Evolutionary conservation across 306 rosid species (phyloP).

Genomic region (Purshia tridentata): DNA sequence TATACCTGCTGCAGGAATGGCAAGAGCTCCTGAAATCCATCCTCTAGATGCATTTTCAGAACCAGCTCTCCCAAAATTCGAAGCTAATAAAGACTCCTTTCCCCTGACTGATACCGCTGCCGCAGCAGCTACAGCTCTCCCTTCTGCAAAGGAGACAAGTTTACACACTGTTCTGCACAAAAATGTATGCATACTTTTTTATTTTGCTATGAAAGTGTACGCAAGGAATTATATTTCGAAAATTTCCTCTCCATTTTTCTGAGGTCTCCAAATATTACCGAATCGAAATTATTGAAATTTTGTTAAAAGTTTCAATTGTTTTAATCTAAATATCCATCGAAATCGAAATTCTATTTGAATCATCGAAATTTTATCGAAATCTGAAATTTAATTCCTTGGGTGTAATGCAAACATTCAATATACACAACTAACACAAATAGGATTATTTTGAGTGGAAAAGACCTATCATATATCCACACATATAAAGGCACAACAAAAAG

Average conservation of each 20-base stretch:
- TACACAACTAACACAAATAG: not conserved
- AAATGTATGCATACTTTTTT: too few species aligned
- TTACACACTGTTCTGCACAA: not conserved
- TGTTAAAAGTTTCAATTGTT: too few species aligned
- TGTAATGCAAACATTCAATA: too few species aligned
- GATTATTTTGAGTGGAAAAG: not conserved
- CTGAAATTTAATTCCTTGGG: too few species aligned
- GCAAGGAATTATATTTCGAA: too few species aligned
- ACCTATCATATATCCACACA: not conserved
- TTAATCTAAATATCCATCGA: too few species aligned
- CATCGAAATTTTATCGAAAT: too few species aligned
- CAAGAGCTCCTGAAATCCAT: slow-evolving; percentile 78
- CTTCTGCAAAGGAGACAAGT: slow-evolving; percentile 46
- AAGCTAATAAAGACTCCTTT: slow-evolving; percentile 43
- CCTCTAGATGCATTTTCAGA: slow-evolving; percentile 44
- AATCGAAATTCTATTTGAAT: too few species aligned
- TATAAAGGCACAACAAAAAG: not conserved
- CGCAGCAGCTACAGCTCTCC: slow-evolving; percentile 63
- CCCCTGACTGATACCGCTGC: slow-evolving; percentile 50
- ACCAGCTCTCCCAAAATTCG: slow-evolving; percentile 43
- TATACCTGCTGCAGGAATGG: slow-evolving; percentile 82
- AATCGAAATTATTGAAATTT: too few species aligned
- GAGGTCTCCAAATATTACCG: too few species aligned
- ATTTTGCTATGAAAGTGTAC: too few species aligned
- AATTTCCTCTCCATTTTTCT: too few species aligned